Conservation (phyloP, 257 asterid species). For the Striga asiatica region DNA sequence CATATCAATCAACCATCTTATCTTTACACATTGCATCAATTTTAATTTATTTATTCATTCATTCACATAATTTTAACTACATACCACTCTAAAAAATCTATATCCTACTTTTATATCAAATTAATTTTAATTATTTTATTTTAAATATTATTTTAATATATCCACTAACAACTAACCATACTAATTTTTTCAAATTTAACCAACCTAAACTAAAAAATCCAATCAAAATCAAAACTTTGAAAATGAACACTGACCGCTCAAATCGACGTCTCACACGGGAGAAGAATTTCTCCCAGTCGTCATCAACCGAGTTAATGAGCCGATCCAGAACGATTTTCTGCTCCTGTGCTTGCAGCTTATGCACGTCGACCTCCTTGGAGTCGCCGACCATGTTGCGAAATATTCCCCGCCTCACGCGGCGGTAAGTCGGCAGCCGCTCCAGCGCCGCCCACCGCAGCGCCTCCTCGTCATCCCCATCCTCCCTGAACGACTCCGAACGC, state of each 20-base stretch:
- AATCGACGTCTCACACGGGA: constrained; percentile 73
- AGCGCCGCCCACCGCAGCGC: constrained; percentile 97
- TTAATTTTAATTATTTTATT: too few relatives aligned
- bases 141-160: too few relatives aligned
- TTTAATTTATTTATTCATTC: too few relatives aligned
- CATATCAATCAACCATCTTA: too few relatives aligned
- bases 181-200: too few relatives aligned
- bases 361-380: constrained; percentile 56
- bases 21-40: too few relatives aligned
- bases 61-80: too few relatives aligned
- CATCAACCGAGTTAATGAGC: constrained; percentile 51
- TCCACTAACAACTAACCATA: too few relatives aligned
- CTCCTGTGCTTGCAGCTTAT: constrained; percentile 46
- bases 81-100: too few relatives aligned
- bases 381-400: constrained; percentile 72
- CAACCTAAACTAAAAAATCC: too few relatives aligned
- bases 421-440: constrained; percentile 88
- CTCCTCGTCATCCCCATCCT: constrained; percentile 89
- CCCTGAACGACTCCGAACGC: constrained; percentile 79
- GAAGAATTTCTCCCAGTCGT: constrained; percentile 83
- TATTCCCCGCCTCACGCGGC: constrained; percentile 69
- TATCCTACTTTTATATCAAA: too few relatives aligned
- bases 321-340: constrained; percentile 61
- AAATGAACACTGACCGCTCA: constrained; percentile 33
- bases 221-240: not conserved